Base-by-base conservation (phyloP, 2,329 filamentous ascomycete genomes). In the Alternaria atra region DNA sequence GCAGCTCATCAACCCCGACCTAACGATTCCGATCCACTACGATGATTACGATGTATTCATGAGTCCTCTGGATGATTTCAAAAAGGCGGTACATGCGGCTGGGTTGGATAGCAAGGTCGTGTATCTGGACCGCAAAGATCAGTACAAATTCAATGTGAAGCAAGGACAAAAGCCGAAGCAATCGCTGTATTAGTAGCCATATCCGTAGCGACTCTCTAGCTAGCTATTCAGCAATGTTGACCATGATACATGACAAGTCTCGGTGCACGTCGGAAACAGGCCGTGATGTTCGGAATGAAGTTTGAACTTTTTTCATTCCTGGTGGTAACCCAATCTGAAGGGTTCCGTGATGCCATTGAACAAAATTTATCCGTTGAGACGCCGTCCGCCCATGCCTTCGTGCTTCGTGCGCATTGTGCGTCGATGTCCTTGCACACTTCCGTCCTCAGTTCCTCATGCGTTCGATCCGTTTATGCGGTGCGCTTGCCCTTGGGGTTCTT, bases 401-500 rank as follows among this genome's bases (percentile, higher is more conserved):
- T 67, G 58, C 63, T 64, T 65, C 54, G 54, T 62, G 52, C 61
- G 64, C 51, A 60, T 55, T 46, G 50, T 61, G 56, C 60, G 48
- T 52, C 54, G 47, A 52, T 66, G 43, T 50, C 54, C 50, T 47
- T 39, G 53, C 56, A 54, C 57, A 51, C 55, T 64, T 60, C 53
- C 20, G 47, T 50, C 61, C 55, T 56, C 42, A 39, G 60, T 52
- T 52, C 44, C 39, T 63, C 52, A 57, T 58, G 39, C 44, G 39
- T 27, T 43, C 10, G 54, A 54, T 56, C 53, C 63, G 55, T 67
- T 73, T 77, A 78, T 69, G 68, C 69, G 66, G 56, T 59, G 58
- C 78, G 81, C 81, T 84, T 84, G 79, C 83, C 83, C 80, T 83
- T 84, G 69, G 79, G 80, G 78, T 93, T 88, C 83, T 88, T 87